phyloP scores from a whole-genome alignment of 768 basidiomycete genomes.

The Mycena latifolia region DNA sequence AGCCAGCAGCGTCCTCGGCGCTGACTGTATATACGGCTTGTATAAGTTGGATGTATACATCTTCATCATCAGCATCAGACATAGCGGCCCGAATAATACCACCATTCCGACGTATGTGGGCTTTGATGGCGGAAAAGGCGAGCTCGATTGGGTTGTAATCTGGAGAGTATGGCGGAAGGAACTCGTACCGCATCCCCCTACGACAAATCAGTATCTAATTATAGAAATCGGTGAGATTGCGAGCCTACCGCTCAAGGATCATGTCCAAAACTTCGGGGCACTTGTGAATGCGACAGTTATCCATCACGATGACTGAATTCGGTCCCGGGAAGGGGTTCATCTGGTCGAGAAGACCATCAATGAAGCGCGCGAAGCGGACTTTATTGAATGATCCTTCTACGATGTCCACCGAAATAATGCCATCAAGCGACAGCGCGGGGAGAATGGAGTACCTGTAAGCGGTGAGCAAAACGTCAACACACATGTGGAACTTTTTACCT shows the following conservation, averaged over 20 bases:
- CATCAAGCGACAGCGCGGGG: conserved; percentile 49
- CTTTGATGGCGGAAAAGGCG: conserved; percentile 44
- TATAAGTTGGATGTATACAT: conserved; percentile 38
- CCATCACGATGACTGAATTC: conserved; percentile 21
- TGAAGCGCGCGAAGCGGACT: background rate
- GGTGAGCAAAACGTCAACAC: background rate
- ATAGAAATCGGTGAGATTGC: background rate
- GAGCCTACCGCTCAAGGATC: conserved; percentile 3
- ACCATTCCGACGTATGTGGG: conserved; percentile 35
- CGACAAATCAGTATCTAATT: background rate
- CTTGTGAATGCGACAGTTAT: conserved; percentile 18
- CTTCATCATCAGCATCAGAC: conserved; percentile 30
- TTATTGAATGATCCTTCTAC: conserved; percentile 41
- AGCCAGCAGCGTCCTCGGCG: conserved; percentile 33
- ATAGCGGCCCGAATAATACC: conserved; percentile 31
- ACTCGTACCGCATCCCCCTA: conserved; percentile 8
- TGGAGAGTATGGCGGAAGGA: conserved; percentile 16
- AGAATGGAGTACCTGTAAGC: conserved; percentile 44
- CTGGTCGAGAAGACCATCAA: conserved; percentile 41
- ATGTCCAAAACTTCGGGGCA: background rate
- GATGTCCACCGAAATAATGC: conserved; percentile 45
- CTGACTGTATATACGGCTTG: conserved; percentile 39
- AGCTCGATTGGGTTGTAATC: conserved; percentile 27
- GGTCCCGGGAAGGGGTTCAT: conserved; percentile 20
- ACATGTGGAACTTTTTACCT: background rate